Percentiles rank a stretch among this genome's conserved stretches.
phyloP scores from a whole-genome alignment of 2,329 filamentous ascomycete species.

The Thermomyces lanuginosus region DNA sequence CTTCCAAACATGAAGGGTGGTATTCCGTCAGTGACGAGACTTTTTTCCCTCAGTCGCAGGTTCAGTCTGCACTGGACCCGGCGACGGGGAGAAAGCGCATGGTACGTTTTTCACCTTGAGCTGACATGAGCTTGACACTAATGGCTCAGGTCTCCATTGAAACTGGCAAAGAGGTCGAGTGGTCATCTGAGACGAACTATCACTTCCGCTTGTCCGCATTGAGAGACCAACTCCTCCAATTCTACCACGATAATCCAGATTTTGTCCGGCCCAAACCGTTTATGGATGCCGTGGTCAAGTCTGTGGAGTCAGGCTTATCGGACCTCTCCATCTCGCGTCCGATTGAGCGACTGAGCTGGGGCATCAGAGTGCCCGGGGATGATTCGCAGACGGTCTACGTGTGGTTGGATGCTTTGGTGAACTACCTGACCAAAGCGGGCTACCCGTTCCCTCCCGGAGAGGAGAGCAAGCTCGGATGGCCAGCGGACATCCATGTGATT shows the following conservation, averaged over 20 bases:
- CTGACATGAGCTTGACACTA: slow-evolving; percentile 4
- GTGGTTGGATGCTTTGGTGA: slow-evolving; percentile 90
- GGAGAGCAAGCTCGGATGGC: slow-evolving; percentile 56
- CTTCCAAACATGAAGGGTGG: slow-evolving; percentile 80
- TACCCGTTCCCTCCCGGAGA: slow-evolving; percentile 57
- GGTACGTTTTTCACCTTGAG: slow-evolving; percentile 25
- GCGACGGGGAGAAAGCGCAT: slow-evolving; percentile 68
- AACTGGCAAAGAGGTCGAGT: slow-evolving; percentile 85
- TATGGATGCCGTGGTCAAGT: slow-evolving; percentile 62
- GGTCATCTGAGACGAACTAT: slow-evolving; percentile 85
- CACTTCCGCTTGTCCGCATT: slow-evolving; percentile 83
- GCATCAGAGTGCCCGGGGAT: slow-evolving; percentile 75
- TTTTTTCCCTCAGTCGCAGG: slow-evolving; percentile 66
- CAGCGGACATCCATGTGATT: slow-evolving; percentile 78
- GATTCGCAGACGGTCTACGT: slow-evolving; percentile 85
- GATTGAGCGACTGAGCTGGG: slow-evolving; percentile 62
- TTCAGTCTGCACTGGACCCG: slow-evolving; percentile 60
- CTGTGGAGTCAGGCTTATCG: slow-evolving; percentile 60
- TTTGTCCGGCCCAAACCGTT: slow-evolving; percentile 60
- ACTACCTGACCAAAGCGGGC: slow-evolving; percentile 77
- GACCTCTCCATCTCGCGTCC: slow-evolving; percentile 86
- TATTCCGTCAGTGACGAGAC: slow-evolving; percentile 95
- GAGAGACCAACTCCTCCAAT: slow-evolving; percentile 57
- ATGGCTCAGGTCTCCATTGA: slow-evolving; percentile 48
- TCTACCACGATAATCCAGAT: slow-evolving; percentile 60